Evolutionary conservation across 176 grass and related monocot species (phyloP), one percentile per base, ranked within the genome.

Genomic region (Chloris gayana): DNA sequence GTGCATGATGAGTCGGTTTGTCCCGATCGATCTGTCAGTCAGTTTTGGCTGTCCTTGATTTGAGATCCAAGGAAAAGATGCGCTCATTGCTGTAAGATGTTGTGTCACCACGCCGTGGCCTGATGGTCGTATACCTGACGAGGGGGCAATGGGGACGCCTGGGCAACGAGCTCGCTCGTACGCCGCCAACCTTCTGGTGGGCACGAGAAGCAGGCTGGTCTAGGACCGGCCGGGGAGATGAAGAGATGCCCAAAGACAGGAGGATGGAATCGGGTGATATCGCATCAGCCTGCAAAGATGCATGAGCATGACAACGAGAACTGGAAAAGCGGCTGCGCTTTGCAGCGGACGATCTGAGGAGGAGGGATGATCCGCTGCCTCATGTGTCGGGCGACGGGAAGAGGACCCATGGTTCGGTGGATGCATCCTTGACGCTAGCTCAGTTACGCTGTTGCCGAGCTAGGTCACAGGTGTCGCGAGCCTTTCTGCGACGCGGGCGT

Each of bases 381-480:
- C 54, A 11, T 24, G 6, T 57, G 6, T 57, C 53, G 21, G 53
- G 21, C 7, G 53, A 57, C 7, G 21, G 1, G 53, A 57, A 19
- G 53, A 60, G 9, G 58, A 61, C 14, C 24, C 25, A 12, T 13
- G 9, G 18, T 49, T 21, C 7, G 27, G 24, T 31, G 69, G 42
- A 7, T 4, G 67, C 14, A 31, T 32, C 27, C 27, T 26, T 33
- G 19, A 3, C 30, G 26, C 46, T 53, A 73, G 70, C 70, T 72
- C 44, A 49, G 15, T 12, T 51, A 5, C 46, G 70, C 46, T 73
- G 70, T 73, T 73, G 22, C 70, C 45, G 45, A 31, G 70, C 70
- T 53, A 53, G 29, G 26, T 13, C 30, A 31, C 26, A 50, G 44
- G 69, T 49, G 69, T 47, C 69, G 44, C 26, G 9, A 4, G 25